Conservation (phyloP, 495 filamentous ascomycete genomes). For the Lepidopterella palustris region DNA sequence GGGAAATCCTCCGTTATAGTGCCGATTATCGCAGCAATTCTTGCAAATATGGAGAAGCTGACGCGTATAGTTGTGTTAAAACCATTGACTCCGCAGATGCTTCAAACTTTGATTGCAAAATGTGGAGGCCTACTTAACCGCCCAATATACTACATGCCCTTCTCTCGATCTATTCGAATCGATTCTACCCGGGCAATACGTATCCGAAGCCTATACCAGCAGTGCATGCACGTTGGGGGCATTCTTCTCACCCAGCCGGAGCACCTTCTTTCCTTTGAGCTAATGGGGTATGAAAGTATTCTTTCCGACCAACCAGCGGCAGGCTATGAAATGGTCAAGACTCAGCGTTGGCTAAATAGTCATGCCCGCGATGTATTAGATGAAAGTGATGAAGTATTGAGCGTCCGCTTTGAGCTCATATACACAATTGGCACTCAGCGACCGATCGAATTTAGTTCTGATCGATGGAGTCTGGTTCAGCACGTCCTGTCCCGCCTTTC, state of each 20-base stretch:
- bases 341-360: slow-evolving; percentile 26
- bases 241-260: slow-evolving; percentile 60
- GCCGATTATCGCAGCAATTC: slow-evolving; percentile 50
- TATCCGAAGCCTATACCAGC: slow-evolving; percentile 39
- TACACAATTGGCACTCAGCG: slow-evolving; percentile 60
- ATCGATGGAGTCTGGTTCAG: slow-evolving; percentile 57
- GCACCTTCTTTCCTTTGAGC: slow-evolving; percentile 61
- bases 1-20: slow-evolving; percentile 69
- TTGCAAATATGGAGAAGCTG: slow-evolving; percentile 49
- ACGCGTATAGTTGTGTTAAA: slow-evolving; percentile 57
- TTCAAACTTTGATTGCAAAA: slow-evolving; percentile 51
- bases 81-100: slow-evolving; percentile 56
- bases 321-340: slow-evolving; percentile 15
- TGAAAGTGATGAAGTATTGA: slow-evolving; percentile 34
- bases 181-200: slow-evolving; percentile 15
- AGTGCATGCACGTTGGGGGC: slow-evolving; percentile 45
- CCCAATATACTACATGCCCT: slow-evolving; percentile 54
- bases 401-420: slow-evolving; percentile 38
- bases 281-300: slow-evolving; percentile 55
- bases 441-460: slow-evolving; percentile 49
- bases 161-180: slow-evolving; percentile 49
- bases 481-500: slow-evolving; percentile 45
- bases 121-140: slow-evolving; percentile 56
- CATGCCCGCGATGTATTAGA: slow-evolving; percentile 33
- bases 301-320: slow-evolving; percentile 22